Percentiles rank a stretch among this genome's conserved stretches.
These are phyloP conservation scores for Cadophora sp. DNA, from an alignment of 2,329 filamentous ascomycete species.

Conservation along the genomic window DNA sequence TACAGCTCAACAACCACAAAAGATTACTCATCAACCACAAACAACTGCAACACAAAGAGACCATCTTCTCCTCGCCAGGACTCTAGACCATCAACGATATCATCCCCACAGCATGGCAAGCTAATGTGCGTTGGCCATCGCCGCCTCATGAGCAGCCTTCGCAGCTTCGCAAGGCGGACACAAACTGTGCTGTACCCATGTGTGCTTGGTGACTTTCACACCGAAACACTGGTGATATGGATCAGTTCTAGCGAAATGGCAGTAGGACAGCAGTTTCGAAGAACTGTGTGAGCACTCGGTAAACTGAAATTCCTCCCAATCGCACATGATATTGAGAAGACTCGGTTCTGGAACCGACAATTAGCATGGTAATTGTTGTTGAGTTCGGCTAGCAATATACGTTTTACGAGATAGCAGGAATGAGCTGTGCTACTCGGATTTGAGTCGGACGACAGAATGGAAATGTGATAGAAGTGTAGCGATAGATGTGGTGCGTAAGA, in stretches of 20 bases:
- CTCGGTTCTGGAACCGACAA: not conserved
- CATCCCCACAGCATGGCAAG: not conserved
- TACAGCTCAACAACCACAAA: slow-evolving; percentile 5
- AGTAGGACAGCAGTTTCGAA: slow-evolving; percentile 69
- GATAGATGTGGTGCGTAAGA: not conserved
- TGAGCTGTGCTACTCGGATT: not conserved
- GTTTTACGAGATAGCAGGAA: not conserved
- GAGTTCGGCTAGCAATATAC: not conserved
- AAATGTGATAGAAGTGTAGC: not conserved
- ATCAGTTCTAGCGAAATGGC: slow-evolving; percentile 78
- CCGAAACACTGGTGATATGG: slow-evolving; percentile 72
- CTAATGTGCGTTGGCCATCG: not conserved
- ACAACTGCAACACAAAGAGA: not conserved
- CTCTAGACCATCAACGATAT: no score
- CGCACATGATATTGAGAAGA: slow-evolving; percentile 61
- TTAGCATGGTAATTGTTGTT: not conserved
- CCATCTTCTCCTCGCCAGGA: no score
- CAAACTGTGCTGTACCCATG: slow-evolving; percentile 60
- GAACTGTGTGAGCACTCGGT: slow-evolving; percentile 64
- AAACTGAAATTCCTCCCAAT: slow-evolving; percentile 74
- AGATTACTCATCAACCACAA: not conserved
- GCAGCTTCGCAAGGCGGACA: slow-evolving; percentile 55
- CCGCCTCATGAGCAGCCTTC: slow-evolving; percentile 12
- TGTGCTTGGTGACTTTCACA: slow-evolving; percentile 68
- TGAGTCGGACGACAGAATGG: not conserved